phyloP scores from a whole-genome alignment of 768 basidiomycete genomes.

The Mycena chlorophos region DNA sequence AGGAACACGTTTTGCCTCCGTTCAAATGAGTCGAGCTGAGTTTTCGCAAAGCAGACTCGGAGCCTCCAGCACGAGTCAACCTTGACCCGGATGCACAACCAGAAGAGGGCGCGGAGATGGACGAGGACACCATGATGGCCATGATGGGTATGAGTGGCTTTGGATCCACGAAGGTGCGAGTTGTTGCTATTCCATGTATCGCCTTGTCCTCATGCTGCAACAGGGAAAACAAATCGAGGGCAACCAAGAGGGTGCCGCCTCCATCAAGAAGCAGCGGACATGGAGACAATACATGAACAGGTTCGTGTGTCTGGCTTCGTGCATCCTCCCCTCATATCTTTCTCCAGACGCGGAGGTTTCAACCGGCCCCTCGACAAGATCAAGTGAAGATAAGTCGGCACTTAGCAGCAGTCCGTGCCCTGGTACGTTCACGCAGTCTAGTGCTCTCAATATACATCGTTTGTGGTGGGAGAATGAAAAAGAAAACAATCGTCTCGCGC shows the following conservation, averaged over 20 bases:
- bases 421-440: constrained; percentile 15
- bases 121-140: constrained; percentile 82
- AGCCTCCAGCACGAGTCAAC: constrained; percentile 26
- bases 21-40: constrained; percentile 4
- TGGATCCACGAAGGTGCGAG: constrained; percentile 70
- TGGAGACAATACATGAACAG: constrained; percentile 99
- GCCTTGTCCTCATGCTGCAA: constrained; percentile 1
- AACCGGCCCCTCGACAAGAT: constrained; percentile 95
- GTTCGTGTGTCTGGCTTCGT: constrained; percentile 36
- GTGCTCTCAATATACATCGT: constrained; percentile 19
- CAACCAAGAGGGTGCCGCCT: constrained; percentile 70
- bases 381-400: constrained; percentile 53
- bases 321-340: constrained; percentile 8
- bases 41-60: constrained; percentile 8
- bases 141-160: constrained; percentile 90
- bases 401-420: constrained; percentile 13
- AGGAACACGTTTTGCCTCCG: constrained; percentile 1
- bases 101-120: constrained; percentile 52
- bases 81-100: constrained; percentile 44
- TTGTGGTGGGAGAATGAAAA: constrained; percentile 21
- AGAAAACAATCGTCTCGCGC: constrained; percentile 9
- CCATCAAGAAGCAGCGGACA: constrained; percentile 80
- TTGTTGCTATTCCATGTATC: neutral
- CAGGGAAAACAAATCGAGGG: constrained; percentile 81
- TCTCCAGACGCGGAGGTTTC: constrained; percentile 74